Evolutionary conservation across 208 protist species (phyloP), one percentile per base, ranked within the genome.

Genomic region (Leishmania major): DNA sequence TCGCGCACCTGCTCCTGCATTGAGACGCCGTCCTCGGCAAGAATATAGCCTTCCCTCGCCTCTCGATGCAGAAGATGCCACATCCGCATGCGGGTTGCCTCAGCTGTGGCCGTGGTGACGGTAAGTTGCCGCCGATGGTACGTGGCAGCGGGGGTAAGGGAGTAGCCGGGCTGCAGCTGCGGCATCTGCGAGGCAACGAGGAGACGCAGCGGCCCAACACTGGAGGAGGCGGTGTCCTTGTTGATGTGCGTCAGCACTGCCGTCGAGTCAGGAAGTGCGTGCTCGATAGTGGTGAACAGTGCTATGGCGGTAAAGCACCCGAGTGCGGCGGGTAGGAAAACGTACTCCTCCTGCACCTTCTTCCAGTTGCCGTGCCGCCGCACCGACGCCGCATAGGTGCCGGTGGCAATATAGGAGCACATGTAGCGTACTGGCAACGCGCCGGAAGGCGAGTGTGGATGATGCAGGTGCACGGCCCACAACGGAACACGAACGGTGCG

Each of bases 31-130:
- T 98, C 97, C 77, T 97, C 92, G 60, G 88, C 82, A 31, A 97
- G 76, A 25, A 95, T 77, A 66, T 82, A 77, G 17, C 92, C 93
- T 51, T 92, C 89, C 43, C 57, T 45, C n/a, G 91, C 91, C 73
- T 97, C 92, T 15, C 91, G 83, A n/a, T 85, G 81, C 79, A 97
- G 75, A n/a, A 97, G 86, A 80, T 97, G 94, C 89, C 91, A 95
- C 77, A 95, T 72, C 4, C 94, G 92, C 74, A 91, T 59, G 31
- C 92, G 89, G 22, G 88, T 88, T 15, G 89, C 92, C 71, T 86
- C 89, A 15, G 81, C 71, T 15, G 91, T 92, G 59, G 88, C 91
- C 10, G 92, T 84, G 43, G 91, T 94, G 1, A 91, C 90, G 43
- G 79, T 70, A 37, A 97, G 86, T 17, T 67, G 47, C 45, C 82